A percentile compares a stretch with the other conserved stretches of the same genome.
Evolutionary conservation across 2,329 filamentous ascomycete species (phyloP).

Genomic region (Kalmusia sp.): DNA sequence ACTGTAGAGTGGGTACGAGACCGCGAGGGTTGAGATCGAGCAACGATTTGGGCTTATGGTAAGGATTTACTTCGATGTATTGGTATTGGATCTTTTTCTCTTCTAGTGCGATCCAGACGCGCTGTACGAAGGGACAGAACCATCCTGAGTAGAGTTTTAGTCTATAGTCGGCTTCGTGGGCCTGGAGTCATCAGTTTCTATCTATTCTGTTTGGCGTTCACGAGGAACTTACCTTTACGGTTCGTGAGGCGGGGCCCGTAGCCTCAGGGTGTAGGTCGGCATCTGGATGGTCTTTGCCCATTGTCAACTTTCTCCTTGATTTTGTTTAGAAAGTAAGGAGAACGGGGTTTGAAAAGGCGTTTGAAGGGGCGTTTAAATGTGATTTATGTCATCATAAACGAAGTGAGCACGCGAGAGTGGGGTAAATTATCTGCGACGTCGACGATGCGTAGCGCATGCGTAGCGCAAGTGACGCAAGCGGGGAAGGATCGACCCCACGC

Average conservation of each 20-base stretch:
- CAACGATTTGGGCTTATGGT: constrained; percentile 73
- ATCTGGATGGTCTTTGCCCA: constrained; percentile 45
- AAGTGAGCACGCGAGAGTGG: constrained; percentile 7
- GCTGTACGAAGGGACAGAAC: constrained; percentile 75
- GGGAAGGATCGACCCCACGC: constrained; percentile 11
- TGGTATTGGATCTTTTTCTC: constrained; percentile 78
- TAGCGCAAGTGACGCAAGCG: constrained; percentile 19
- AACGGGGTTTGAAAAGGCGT: too few relatives aligned
- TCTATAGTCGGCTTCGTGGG: constrained; percentile 51
- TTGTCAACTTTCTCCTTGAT: constrained; percentile 14
- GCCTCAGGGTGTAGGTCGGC: constrained; percentile 44
- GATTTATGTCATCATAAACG: not conserved
- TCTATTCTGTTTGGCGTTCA: not conserved
- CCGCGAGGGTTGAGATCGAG: constrained; percentile 77
- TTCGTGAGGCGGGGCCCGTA: constrained; percentile 38
- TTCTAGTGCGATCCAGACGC: constrained; percentile 74
- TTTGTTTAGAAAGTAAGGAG: not conserved
- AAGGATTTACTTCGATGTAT: constrained; percentile 74
- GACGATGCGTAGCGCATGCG: constrained; percentile 5
- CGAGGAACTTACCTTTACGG: constrained; percentile 35
- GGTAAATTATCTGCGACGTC: constrained; percentile 8
- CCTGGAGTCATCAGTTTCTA: constrained; percentile 19
- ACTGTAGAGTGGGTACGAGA: constrained; percentile 73
- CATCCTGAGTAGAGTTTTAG: constrained; percentile 75
- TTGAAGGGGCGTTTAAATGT: not conserved